phyloP scores from a whole-genome alignment of 371 early-diverging fungal species.

The Modicella reniformis region DNA sequence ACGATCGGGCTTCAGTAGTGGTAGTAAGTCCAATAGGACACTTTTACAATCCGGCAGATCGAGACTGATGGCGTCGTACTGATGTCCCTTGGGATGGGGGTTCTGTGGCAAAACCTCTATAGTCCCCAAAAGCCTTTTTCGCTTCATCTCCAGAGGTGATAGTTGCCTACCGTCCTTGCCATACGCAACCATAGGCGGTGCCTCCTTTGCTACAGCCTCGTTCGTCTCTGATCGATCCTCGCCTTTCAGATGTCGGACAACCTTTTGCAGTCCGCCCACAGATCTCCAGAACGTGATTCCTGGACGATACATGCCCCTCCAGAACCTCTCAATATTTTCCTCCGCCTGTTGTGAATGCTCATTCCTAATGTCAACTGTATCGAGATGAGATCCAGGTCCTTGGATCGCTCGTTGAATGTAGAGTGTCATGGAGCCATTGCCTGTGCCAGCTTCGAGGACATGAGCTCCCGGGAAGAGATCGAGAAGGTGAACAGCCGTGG shows the following conservation, averaged over 20 bases:
- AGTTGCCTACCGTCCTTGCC: conserved; percentile 17
- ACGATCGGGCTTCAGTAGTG: conserved; percentile 69
- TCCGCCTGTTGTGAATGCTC: conserved; percentile 64
- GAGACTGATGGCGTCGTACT: conserved; percentile 74
- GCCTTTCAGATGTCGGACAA: conserved; percentile 27
- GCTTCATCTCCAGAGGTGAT: conserved; percentile 20
- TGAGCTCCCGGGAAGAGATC: conserved; percentile 72
- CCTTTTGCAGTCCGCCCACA: conserved; percentile 48
- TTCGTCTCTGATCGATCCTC: conserved; percentile 1
- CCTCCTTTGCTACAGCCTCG: conserved; percentile 1
- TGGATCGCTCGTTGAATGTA: conserved; percentile 74
- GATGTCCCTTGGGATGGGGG: conserved; percentile 45
- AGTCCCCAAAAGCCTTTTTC: conserved; percentile 13
- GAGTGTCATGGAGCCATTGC: conserved; percentile 77
- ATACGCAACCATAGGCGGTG: neutral
- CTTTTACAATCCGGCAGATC: conserved; percentile 77
- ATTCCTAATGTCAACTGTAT: conserved; percentile 72
- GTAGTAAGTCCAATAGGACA: conserved; percentile 59
- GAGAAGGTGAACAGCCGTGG: conserved; percentile 65
- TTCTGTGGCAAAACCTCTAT: conserved; percentile 32
- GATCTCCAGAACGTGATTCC: conserved; percentile 65
- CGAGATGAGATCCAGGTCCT: conserved; percentile 54
- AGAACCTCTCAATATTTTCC: conserved; percentile 63
- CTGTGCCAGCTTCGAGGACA: conserved; percentile 81
- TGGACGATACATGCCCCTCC: conserved; percentile 64